Percentiles rank a stretch among this genome's conserved stretches.
phyloP scores from a whole-genome alignment of 805 yeast genomes.

The Candida maris region DNA sequence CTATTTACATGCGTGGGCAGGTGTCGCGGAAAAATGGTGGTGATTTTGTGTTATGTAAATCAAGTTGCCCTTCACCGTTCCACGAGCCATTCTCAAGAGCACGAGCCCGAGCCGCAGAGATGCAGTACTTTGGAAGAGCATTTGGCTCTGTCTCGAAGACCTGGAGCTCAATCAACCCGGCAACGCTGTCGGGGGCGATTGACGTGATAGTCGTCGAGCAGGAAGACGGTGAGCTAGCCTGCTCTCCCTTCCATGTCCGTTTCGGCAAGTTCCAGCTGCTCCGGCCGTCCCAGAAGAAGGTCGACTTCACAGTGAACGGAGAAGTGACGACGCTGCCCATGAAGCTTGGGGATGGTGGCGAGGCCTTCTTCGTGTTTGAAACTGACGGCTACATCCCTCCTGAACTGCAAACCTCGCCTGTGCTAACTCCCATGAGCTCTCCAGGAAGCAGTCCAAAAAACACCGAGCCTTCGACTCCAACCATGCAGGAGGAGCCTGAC shows the following conservation, averaged over 20 bases:
- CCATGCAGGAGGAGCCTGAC: conserved; percentile 45
- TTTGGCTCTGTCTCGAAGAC: conserved; percentile 93
- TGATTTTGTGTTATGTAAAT: no score
- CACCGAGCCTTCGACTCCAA: conserved; percentile 13
- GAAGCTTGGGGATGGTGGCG: conserved; percentile 98
- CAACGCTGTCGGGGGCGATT: conserved; percentile 94
- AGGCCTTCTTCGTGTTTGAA: conserved; percentile 95
- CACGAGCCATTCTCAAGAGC: no score
- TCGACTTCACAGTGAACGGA: conserved; percentile 84
- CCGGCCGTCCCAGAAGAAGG: conserved; percentile 93
- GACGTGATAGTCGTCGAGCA: conserved; percentile 94
- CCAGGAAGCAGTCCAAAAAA: conserved; percentile 41
- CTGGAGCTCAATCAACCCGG: conserved; percentile 95
- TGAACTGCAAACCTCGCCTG: conserved; percentile 83
- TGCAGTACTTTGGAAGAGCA: conserved; percentile 97
- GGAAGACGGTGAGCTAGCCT: conserved; percentile 64
- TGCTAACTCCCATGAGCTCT: conserved; percentile 61
- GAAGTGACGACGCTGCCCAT: conserved; percentile 78
- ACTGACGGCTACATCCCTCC: conserved; percentile 71
- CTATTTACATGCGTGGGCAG: no score
- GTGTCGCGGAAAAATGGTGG: no score
- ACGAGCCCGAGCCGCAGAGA: no score
- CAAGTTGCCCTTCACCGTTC: no score
- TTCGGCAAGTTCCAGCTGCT: conserved; percentile 92
- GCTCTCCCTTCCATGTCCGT: conserved; percentile 95